Conservation (phyloP, 2,329 filamentous ascomycete genomes). For the Colletotrichum sp. region DNA sequence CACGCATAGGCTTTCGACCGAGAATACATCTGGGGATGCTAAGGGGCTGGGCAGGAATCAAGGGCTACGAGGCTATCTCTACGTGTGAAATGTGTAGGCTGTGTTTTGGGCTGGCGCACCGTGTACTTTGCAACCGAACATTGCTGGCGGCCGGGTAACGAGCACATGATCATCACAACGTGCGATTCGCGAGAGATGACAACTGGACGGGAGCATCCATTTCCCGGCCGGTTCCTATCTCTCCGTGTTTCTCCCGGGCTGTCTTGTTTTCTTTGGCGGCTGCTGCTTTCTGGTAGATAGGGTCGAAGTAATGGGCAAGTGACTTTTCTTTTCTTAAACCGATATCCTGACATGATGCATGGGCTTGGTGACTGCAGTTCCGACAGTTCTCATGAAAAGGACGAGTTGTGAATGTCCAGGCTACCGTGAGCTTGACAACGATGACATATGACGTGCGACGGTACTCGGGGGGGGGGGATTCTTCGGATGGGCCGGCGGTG, state of each 20-base stretch:
- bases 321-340: neutral
- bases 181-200: neutral
- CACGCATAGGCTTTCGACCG: neutral
- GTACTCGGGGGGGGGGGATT: neutral
- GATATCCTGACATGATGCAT: neutral
- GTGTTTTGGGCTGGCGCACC: neutral
- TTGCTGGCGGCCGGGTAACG: neutral
- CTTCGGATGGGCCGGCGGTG: slow-evolving; percentile 2
- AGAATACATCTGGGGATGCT: neutral
- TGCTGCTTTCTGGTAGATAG: slow-evolving; percentile 17
- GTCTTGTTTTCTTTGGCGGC: neutral
- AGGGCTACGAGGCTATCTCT: neutral
- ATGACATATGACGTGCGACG: neutral
- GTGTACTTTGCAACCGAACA: slow-evolving; percentile 15
- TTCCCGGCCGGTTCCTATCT: neutral
- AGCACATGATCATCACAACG: neutral
- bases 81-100: slow-evolving; percentile 1
- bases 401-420: neutral
- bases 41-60: neutral
- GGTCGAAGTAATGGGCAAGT: slow-evolving; percentile 20
- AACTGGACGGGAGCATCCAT: neutral
- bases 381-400: neutral
- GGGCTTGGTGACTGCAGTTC: neutral
- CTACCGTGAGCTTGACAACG: neutral
- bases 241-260: neutral